These are phyloP conservation scores for Microbotryum silenes-acaulis DNA, from an alignment of 1,284 basidiomycete genomes.

Conservation along the genomic window DNA sequence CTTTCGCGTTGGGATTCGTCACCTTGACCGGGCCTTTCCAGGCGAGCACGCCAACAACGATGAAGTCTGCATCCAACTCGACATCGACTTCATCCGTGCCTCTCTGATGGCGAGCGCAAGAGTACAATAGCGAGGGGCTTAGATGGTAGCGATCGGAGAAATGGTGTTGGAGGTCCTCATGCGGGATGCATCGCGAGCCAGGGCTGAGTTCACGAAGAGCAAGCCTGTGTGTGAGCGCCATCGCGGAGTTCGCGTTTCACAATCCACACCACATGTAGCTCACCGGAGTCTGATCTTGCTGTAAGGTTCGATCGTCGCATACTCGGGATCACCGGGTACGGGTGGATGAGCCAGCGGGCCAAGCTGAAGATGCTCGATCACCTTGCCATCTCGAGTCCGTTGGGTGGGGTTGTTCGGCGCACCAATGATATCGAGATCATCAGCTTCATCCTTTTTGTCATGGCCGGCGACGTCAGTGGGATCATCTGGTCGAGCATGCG, in stretches of 20 bases:
- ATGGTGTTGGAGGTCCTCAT: slow-evolving; percentile 72
- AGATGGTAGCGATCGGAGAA: slow-evolving; percentile 76
- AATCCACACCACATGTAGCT: too few species aligned
- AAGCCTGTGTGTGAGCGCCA: background rate
- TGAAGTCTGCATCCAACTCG: slow-evolving; percentile 83
- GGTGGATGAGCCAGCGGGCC: slow-evolving; percentile 64
- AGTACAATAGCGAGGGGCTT: slow-evolving; percentile 79
- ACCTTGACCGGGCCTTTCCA: slow-evolving; percentile 67
- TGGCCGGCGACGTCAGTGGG: background rate
- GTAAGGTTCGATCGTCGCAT: slow-evolving; percentile 72
- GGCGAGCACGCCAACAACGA: slow-evolving; percentile 79
- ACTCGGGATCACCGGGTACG: slow-evolving; percentile 60
- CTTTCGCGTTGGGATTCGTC: slow-evolving; percentile 36
- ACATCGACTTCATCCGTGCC: slow-evolving; percentile 67
- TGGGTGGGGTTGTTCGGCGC: slow-evolving; percentile 17
- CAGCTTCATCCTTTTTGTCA: slow-evolving; percentile 15
- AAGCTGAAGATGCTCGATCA: slow-evolving; percentile 63
- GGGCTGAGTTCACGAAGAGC: slow-evolving; percentile 47
- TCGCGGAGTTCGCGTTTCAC: too few species aligned
- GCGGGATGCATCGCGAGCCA: slow-evolving; percentile 53
- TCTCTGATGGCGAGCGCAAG: slow-evolving; percentile 63
- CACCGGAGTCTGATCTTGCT: slow-evolving; percentile 76
- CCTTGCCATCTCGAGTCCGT: slow-evolving; percentile 59
- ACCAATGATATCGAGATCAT: slow-evolving; percentile 20
- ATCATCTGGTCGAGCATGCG: too few species aligned